A percentile compares a stretch with the other conserved stretches of the same genome.
Conservation (phyloP, 441 rosid genomes). For the Pelargonium fulgidum region DNA sequence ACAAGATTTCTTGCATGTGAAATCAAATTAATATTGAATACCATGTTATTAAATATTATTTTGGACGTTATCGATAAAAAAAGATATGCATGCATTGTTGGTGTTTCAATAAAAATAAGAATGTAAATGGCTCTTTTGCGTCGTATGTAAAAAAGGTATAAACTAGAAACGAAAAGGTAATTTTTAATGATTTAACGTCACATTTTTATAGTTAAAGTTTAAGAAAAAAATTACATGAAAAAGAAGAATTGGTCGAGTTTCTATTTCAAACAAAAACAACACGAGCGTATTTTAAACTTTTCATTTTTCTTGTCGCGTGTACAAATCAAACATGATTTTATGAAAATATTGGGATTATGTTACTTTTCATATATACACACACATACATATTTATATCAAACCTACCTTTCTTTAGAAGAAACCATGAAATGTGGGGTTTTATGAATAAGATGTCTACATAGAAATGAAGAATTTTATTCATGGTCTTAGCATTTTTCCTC, state of each 20-base stretch:
- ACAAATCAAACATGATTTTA: background rate
- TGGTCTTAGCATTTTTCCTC: background rate
- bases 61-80: background rate
- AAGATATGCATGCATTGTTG: background rate
- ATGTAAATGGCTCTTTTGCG: background rate
- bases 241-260: too few species aligned
- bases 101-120: too few species aligned
- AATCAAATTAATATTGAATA: background rate
- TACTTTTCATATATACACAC: too few species aligned
- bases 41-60: background rate
- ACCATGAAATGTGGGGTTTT: background rate
- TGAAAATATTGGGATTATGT: background rate
- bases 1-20: constrained; percentile 3
- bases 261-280: too few species aligned
- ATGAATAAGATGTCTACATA: background rate
- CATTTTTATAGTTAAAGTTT: too few species aligned
- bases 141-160: background rate
- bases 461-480: background rate
- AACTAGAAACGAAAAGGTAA: too few species aligned
- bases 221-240: too few species aligned
- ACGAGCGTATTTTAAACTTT: too few species aligned
- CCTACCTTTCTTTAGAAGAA: background rate
- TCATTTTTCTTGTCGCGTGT: too few species aligned
- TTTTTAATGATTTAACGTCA: too few species aligned
- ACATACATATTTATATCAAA: background rate